Evolutionary conservation across 2,329 filamentous ascomycete genomes (phyloP).

Genomic region (Colletotrichum noveboracense): DNA sequence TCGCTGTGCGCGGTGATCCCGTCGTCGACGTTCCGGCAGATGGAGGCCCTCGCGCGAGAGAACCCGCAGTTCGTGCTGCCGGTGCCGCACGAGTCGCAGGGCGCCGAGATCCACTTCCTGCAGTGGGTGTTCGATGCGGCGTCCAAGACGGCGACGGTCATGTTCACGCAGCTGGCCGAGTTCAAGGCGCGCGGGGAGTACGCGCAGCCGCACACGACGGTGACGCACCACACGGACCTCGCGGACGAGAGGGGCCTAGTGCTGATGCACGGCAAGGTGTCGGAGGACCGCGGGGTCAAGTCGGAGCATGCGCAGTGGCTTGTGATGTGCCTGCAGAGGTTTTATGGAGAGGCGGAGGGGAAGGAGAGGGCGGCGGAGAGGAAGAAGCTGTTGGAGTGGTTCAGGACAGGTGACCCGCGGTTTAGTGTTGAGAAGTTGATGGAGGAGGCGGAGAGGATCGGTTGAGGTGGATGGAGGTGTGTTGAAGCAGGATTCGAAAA

Average conservation of each 20-base stretch:
- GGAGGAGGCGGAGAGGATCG: slow-evolving; percentile 86
- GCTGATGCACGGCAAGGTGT: slow-evolving; percentile 85
- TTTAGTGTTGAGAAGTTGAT: slow-evolving; percentile 88
- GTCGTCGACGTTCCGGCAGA: slow-evolving; percentile 72
- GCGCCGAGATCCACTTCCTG: slow-evolving; percentile 93
- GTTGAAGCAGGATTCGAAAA: background rate
- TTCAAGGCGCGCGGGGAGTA: slow-evolving; percentile 92
- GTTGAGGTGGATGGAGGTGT: slow-evolving; percentile 30
- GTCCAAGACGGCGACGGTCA: slow-evolving; percentile 71
- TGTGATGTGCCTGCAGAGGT: slow-evolving; percentile 91
- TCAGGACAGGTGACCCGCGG: slow-evolving; percentile 75
- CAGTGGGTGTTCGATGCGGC: slow-evolving; percentile 89
- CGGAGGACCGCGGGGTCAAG: slow-evolving; percentile 76
- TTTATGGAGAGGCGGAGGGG: slow-evolving; percentile 75
- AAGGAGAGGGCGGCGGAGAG: slow-evolving; percentile 65
- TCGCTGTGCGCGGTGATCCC: slow-evolving; percentile 88
- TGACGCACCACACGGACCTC: slow-evolving; percentile 90
- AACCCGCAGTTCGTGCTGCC: slow-evolving; percentile 93
- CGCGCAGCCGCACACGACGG: slow-evolving; percentile 88
- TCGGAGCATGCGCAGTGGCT: slow-evolving; percentile 88
- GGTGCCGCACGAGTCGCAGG: slow-evolving; percentile 69
- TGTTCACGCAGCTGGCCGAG: slow-evolving; percentile 94
- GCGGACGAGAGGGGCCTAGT: slow-evolving; percentile 77
- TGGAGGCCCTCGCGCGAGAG: slow-evolving; percentile 72
- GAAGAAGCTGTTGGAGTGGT: slow-evolving; percentile 78